Percentiles rank a stretch among this genome's conserved stretches.
Evolutionary conservation across 345 rosid genomes (phyloP).

Genomic region (Syzygium aqueum): DNA sequence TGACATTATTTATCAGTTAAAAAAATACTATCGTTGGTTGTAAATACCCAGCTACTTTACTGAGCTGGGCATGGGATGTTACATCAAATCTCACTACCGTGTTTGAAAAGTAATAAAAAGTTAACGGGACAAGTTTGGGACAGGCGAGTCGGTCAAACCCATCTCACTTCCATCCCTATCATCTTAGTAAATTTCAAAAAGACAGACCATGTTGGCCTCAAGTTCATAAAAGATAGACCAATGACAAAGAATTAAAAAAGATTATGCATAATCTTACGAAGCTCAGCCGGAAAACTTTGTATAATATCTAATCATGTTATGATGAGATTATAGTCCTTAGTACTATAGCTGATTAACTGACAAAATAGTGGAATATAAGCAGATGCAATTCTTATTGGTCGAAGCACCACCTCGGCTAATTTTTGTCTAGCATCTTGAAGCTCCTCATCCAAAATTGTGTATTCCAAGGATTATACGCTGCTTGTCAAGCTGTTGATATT

Average conservation of each 20-base stretch:
- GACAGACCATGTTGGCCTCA: neutral
- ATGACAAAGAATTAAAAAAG: neutral
- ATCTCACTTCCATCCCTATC: neutral
- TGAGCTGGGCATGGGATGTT: neutral
- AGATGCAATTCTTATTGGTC: neutral
- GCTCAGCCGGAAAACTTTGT: neutral
- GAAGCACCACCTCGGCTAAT: constrained; percentile 51
- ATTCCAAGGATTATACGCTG: constrained; percentile 87
- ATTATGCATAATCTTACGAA: neutral
- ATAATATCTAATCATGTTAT: neutral
- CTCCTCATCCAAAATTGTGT: constrained; percentile 93
- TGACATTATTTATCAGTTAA: neutral
- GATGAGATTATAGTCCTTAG: neutral
- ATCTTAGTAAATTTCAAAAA: neutral
- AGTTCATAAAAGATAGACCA: neutral
- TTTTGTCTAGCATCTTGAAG: constrained; percentile 74
- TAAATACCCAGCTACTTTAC: neutral
- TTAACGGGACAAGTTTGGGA: neutral
- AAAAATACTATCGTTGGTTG: neutral
- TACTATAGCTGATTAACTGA: neutral
- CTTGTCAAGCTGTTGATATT: constrained; percentile 96
- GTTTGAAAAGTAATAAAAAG: neutral
- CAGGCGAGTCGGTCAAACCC: neutral
- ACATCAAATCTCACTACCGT: neutral
- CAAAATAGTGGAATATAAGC: neutral